Conservation (phyloP, 768 basidiomycete genomes). For the Collybiopsis luxurians region DNA sequence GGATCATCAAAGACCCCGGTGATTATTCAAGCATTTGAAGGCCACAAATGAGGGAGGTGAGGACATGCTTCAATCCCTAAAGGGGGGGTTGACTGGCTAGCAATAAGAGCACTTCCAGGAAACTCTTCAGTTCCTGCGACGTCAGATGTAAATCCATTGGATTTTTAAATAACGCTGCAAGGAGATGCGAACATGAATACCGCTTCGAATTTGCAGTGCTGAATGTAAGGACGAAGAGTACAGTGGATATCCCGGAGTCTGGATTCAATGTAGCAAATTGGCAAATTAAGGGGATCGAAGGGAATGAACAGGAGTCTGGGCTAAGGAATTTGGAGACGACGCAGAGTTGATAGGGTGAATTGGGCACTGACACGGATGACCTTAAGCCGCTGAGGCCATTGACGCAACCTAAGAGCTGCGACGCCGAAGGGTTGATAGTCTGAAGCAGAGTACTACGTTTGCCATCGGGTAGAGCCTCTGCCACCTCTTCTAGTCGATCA, state of each 20-base stretch:
- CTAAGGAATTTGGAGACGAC: background rate
- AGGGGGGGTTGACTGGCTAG: too few species aligned
- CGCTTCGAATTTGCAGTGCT: conserved; percentile 66
- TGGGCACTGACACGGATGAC: conserved; percentile 20
- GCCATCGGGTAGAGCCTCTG: conserved; percentile 2
- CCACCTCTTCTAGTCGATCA: background rate
- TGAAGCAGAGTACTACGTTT: conserved; percentile 3
- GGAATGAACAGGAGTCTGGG: conserved; percentile 21
- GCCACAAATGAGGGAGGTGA: too few species aligned
- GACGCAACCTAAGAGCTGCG: conserved; percentile 59
- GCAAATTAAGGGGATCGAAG: conserved; percentile 27
- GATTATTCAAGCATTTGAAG: too few species aligned
- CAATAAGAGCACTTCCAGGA: too few species aligned
- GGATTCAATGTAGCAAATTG: conserved; percentile 50
- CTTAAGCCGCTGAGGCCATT: conserved; percentile 52
- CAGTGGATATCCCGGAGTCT: conserved; percentile 60
- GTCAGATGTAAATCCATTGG: too few species aligned
- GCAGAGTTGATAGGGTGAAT: too few species aligned
- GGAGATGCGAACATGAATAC: conserved; percentile 75
- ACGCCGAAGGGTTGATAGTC: conserved; percentile 54
- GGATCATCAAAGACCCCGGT: too few species aligned
- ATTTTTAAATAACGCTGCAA: too few species aligned
- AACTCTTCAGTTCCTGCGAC: too few species aligned
- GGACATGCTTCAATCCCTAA: too few species aligned
- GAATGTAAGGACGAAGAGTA: conserved; percentile 62